Percentiles rank a stretch among this genome's conserved stretches.
Conservation (phyloP, 305 asterid genomes). For the Solanum chacoense region DNA sequence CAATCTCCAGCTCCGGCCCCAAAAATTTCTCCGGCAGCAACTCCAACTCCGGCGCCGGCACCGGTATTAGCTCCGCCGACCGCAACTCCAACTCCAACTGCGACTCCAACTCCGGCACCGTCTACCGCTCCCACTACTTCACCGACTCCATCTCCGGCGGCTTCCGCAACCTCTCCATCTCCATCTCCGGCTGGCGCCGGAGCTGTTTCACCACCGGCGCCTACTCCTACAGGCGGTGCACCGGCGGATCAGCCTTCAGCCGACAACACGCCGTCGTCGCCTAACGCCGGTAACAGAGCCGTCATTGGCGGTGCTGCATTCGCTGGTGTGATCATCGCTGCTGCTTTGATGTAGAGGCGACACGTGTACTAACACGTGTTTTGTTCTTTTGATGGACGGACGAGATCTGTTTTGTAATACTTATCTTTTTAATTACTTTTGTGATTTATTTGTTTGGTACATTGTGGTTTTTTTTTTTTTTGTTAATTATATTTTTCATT, state of each 20-base stretch:
- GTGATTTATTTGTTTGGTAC: not conserved
- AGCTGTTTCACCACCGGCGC: not conserved
- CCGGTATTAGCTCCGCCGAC: conserved; percentile 14
- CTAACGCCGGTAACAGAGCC: conserved; percentile 30
- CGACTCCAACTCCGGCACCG: conserved; percentile 5
- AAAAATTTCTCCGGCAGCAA: conserved; percentile 33
- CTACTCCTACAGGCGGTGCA: not conserved
- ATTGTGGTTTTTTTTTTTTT: not conserved
- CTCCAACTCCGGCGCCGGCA: conserved; percentile 22
- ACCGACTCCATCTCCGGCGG: conserved; percentile 20
- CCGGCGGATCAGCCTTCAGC: conserved; percentile 17
- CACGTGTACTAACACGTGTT: conserved; percentile 1
- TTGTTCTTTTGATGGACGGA: conserved; percentile 9
- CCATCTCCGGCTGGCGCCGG: not conserved
- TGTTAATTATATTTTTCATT: conserved; percentile 7
- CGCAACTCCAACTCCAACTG: conserved; percentile 6
- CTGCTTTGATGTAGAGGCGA: conserved; percentile 34
- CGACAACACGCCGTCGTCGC: conserved; percentile 19
- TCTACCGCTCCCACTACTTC: conserved; percentile 10
- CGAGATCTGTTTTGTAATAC: conserved; percentile 14
- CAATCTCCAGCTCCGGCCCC: conserved; percentile 41
- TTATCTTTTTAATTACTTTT: not conserved
- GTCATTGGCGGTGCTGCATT: conserved; percentile 35
- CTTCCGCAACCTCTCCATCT: not conserved
- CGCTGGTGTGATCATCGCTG: conserved; percentile 14